Evolutionary conservation across 257 asterid species (phyloP).

Genomic region (Nicotiana benthamiana): DNA sequence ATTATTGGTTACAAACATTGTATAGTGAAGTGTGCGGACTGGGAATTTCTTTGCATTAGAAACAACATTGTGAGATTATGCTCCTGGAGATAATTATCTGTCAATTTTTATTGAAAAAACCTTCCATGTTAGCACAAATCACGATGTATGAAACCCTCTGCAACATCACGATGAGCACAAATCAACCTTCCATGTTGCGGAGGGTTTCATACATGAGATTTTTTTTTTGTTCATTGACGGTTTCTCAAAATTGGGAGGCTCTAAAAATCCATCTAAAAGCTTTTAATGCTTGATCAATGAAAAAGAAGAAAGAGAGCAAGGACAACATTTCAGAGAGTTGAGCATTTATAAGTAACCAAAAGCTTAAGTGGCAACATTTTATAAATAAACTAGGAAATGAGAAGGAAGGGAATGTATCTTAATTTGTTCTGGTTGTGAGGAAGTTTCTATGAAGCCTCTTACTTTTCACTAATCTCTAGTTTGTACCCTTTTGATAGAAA

Average conservation of each 20-base stretch:
- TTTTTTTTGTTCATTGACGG: neutral
- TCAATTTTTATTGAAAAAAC: neutral
- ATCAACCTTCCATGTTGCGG: neutral
- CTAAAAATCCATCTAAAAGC: neutral
- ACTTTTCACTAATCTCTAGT: neutral
- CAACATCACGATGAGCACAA: too few relatives aligned
- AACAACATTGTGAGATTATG: slow-evolving; percentile 24
- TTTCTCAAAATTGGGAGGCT: neutral
- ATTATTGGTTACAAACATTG: slow-evolving; percentile 4
- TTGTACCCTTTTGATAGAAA: neutral
- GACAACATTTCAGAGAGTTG: neutral
- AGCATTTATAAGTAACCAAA: too few relatives aligned
- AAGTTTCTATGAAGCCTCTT: neutral
- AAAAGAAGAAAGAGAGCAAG: neutral
- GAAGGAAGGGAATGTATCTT: neutral
- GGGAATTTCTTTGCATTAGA: slow-evolving; percentile 22
- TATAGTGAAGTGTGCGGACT: slow-evolving; percentile 24
- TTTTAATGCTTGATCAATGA: neutral
- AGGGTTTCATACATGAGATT: neutral
- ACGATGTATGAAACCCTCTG: too few relatives aligned
- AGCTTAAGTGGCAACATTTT: neutral
- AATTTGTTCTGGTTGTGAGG: neutral
- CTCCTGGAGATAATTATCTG: neutral
- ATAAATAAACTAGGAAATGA: neutral
- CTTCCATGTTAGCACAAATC: neutral